Evolutionary conservation across 495 filamentous ascomycete species (phyloP), one percentile per base, ranked within the genome.

Genomic region (Venustampulla echinocandica): DNA sequence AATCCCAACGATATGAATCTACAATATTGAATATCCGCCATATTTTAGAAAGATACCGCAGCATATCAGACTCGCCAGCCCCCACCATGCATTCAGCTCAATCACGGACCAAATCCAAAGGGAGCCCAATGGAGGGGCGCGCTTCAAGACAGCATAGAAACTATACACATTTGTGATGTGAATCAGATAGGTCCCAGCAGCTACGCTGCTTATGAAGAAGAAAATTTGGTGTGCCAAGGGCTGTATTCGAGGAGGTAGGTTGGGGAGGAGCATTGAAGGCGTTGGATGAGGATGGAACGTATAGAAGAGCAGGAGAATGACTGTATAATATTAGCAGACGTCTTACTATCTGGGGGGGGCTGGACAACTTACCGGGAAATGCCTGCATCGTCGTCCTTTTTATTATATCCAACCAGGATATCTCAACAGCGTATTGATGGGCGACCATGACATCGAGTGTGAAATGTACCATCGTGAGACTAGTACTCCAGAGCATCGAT

Each of bases 41-140:
- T 70, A 79, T 74, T 79, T 84, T 3, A 84, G 70, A 69, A 82
- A 97, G 1, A 62, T 64, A 2, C 69, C 75, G 32, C 87, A 68
- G 9, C 70, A 64, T 7, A 74, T 63, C 34, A 84, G 60, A 55
- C 79, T 85, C 23, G 73, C 60, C 6, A 80, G 59, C 1, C 86
- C 84, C 41, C 73, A 79, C 2, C 71, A 62, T 44, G 93, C 68
- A n/a, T 82, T 67, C 66, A 96, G 76, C 65, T 98, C 92, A 38
- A 95, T 68, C 25, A 95, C 80, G 14, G 82, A 81, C 92, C 90
- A 98, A 11, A 98, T 77, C 90, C 90, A 95, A 15, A 96, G 61
- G 13, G 85, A 88, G 1, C 88, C 93, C n/a, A 94, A 61, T 17
- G 87, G 79, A 17, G 92, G 92, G 0, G 88, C 85, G 45, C 76